Evolutionary conservation across 495 filamentous ascomycete genomes (phyloP), one percentile per base, ranked within the genome.

Genomic region (Xylaria flabelliformis): DNA sequence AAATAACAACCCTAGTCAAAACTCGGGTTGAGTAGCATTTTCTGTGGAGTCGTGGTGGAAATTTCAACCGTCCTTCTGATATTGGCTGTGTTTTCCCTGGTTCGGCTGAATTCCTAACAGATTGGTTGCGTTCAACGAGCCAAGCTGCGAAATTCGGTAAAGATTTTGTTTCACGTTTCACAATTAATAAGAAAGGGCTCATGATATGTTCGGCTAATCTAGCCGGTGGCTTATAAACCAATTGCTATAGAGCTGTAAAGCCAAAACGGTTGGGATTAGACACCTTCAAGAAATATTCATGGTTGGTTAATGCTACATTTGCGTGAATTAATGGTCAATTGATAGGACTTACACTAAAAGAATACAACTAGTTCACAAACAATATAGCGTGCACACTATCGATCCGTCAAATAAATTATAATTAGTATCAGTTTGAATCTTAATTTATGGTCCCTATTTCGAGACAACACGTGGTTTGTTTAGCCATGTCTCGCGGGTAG

Each of bases 1-100:
- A 50, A 67, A 67, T 67, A 34, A 50, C 19, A 44, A 41, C 65
- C 65, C 65, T 56, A 24, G 48, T 41, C 65, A 32, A 42, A 55
- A 41, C 34, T 41, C 34, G 29, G n/a, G 19, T 44, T 21, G 36
- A 59, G 67, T 69, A 44, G 67, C 53, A 69, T 48, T 55, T 39
- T 15, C 39, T 58, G 67, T 69, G 67, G 67, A 69, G 67, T 69
- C 39, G 4, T 26, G 8, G 21, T 26, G 24, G 53, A 58, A 21
- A 36, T 69, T 67, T 56, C 24, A 19, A 26, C 4, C 36, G 21
- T 1, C 26, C 10, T 56, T 67, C 50, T 67, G 48, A 56, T 56
- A 56, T 39, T 55, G 32, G 21, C 32, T n/a, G 32, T 19, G 64
- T 67, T 29, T 7, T 58, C 50, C 42, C 13, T 26, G 21, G 44